These are phyloP conservation scores for Vanderwaltozyma yarrowii DNA, from an alignment of 805 yeast species.

Conservation along the genomic window DNA sequence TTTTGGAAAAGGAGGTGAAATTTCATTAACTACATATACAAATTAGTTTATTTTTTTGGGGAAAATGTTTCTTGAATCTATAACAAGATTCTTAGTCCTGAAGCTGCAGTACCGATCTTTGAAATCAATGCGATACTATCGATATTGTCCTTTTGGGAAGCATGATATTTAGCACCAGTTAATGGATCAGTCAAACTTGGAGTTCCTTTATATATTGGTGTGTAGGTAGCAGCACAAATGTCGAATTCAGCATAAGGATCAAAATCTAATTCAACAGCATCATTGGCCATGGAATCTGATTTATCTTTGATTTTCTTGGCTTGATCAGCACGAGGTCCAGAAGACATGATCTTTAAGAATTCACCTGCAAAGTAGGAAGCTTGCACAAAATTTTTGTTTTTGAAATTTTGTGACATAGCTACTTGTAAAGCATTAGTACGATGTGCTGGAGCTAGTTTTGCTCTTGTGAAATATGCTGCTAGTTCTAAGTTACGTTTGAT, in stretches of 20 bases:
- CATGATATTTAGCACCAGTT: constrained; percentile 81
- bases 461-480: constrained; percentile 90
- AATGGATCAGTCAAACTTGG: constrained; percentile 65
- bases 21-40: no score
- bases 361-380: constrained; percentile 88
- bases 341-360: constrained; percentile 55
- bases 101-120: constrained; percentile 80
- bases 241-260: constrained; percentile 89
- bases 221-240: constrained; percentile 74
- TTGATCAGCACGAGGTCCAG: constrained; percentile 80
- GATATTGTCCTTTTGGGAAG: constrained; percentile 64
- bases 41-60: no score
- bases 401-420: constrained; percentile 89
- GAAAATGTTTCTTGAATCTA: no score
- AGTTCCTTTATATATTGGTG: constrained; percentile 79
- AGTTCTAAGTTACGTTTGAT: constrained; percentile 83
- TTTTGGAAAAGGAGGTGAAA: no score
- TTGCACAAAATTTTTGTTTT: constrained; percentile 74
- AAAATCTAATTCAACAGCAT: constrained; percentile 83
- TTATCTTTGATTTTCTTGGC: constrained; percentile 74
- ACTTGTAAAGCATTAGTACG: constrained; percentile 82
- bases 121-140: constrained; percentile 72
- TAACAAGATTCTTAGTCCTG: constrained; percentile 59
- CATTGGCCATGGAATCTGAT: constrained; percentile 72
- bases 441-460: constrained; percentile 74